Conservation (phyloP, 371 early-diverging fungal species). For the Mucor piriformis region DNA sequence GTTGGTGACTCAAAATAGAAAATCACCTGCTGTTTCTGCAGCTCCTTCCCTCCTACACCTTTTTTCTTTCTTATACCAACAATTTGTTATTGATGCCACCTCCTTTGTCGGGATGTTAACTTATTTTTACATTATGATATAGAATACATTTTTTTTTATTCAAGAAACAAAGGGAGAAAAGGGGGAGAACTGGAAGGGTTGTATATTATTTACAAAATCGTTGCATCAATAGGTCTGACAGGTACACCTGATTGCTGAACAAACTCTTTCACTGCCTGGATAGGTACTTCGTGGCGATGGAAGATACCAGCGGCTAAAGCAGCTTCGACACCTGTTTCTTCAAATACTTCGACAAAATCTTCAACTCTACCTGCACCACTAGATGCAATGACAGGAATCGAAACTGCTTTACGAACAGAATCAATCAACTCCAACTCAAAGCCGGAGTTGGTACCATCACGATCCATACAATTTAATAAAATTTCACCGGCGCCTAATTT, state of each 20-base stretch:
- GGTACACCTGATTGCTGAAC: conserved; percentile 50
- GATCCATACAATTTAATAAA: conserved; percentile 95
- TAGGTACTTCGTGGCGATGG: conserved; percentile 91
- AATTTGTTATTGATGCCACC: not conserved
- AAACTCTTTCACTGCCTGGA: conserved; percentile 80
- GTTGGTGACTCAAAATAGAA: conserved; percentile 28
- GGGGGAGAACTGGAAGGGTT: too few species aligned
- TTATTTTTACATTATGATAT: not conserved
- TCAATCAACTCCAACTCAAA: conserved; percentile 87
- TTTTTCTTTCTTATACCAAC: not conserved
- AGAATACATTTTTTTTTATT: not conserved
- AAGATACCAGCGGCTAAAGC: conserved; percentile 98
- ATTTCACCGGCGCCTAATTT: conserved; percentile 96
- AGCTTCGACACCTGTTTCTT: conserved; percentile 86
- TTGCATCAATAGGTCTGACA: conserved; percentile 42
- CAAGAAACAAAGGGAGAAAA: not conserved
- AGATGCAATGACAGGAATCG: conserved; percentile 95
- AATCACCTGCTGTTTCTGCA: conserved; percentile 21
- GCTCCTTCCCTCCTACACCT: not conserved
- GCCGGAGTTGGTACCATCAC: conserved; percentile 96
- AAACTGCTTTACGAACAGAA: conserved; percentile 74
- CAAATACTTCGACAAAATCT: conserved; percentile 89
- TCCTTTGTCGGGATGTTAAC: not conserved
- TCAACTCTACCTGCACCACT: conserved; percentile 89
- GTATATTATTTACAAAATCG: conserved; percentile 18